Evolutionary conservation across 1,284 basidiomycete species (phyloP).

Genomic region (Cryptococcus amylolentus): DNA sequence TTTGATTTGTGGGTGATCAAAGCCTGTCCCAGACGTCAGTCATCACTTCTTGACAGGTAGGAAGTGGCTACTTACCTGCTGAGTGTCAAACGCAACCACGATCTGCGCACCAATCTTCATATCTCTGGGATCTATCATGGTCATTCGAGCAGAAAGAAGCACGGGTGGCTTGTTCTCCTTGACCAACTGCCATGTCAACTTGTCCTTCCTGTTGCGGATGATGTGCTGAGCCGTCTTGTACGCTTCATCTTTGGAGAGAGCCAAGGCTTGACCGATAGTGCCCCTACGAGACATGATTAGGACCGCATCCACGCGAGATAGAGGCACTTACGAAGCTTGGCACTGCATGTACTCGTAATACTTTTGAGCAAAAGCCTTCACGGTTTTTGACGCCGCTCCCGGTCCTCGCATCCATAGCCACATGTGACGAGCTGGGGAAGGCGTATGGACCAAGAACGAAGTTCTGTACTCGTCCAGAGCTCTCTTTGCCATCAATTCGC

Average conservation of each 20-base stretch:
- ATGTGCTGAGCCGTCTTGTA: slow-evolving; percentile 14
- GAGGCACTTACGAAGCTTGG: slow-evolving; percentile 21
- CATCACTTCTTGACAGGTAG: neutral
- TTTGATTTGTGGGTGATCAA: slow-evolving; percentile 11
- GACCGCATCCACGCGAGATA: neutral
- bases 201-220: slow-evolving; percentile 12
- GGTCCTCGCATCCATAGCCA: neutral
- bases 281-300: slow-evolving; percentile 6
- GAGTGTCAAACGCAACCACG: slow-evolving; percentile 22
- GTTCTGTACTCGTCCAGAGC: slow-evolving; percentile 5
- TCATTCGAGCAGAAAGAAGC: slow-evolving; percentile 17
- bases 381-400: neutral
- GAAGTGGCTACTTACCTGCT: slow-evolving; percentile 17
- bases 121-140: slow-evolving; percentile 16
- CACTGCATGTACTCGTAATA: slow-evolving; percentile 20
- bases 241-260: slow-evolving; percentile 16
- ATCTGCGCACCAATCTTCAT: slow-evolving; percentile 21
- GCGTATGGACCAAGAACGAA: neutral
- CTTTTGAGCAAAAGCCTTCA: slow-evolving; percentile 3
- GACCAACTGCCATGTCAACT: slow-evolving; percentile 19
- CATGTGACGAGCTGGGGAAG: neutral
- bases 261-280: slow-evolving; percentile 8
- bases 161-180: slow-evolving; percentile 14
- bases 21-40: slow-evolving; percentile 4
- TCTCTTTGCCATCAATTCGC: slow-evolving; percentile 8